A percentile compares a stretch with the other conserved stretches of the same genome.
These are phyloP conservation scores for Hypoxylon sp. DNA, from an alignment of 2,329 filamentous ascomycete species.

Conservation along the genomic window DNA sequence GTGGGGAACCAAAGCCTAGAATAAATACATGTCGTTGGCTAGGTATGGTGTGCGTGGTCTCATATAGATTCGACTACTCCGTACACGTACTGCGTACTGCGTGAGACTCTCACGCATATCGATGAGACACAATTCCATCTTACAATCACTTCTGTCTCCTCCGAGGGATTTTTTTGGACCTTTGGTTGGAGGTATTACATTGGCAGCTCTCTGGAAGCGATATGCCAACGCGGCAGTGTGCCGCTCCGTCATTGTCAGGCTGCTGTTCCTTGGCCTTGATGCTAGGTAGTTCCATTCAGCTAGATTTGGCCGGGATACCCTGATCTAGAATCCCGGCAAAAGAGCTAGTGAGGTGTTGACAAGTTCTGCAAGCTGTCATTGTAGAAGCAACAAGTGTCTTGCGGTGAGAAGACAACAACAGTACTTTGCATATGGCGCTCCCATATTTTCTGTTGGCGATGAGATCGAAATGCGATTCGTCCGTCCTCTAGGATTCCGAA, in stretches of 20 bases:
- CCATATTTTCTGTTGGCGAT: conserved; percentile 30
- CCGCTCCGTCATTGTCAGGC: conserved; percentile 24
- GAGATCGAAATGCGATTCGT: conserved; percentile 24
- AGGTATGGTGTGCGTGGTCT: conserved; percentile 35
- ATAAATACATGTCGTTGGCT: conserved; percentile 37
- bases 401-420: conserved; percentile 37
- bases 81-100: conserved; percentile 32
- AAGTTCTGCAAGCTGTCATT: conserved; percentile 32
- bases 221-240: conserved; percentile 32
- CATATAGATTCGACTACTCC: conserved; percentile 44
- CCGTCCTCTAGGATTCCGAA: conserved; percentile 19
- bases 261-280: conserved; percentile 27
- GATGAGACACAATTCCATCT: conserved; percentile 34
- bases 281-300: conserved; percentile 25
- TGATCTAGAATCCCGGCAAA: conserved; percentile 38
- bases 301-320: conserved; percentile 39
- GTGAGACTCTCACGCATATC: conserved; percentile 31
- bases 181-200: conserved; percentile 23
- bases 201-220: conserved; percentile 20
- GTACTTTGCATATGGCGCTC: conserved; percentile 36
- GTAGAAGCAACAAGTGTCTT: conserved; percentile 37
- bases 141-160: conserved; percentile 9
- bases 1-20: conserved; percentile 33
- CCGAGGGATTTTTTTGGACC: conserved; percentile 26
- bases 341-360: conserved; percentile 38